Base-by-base conservation (phyloP, 768 basidiomycete genomes). In the Lactifluus echinatus region DNA sequence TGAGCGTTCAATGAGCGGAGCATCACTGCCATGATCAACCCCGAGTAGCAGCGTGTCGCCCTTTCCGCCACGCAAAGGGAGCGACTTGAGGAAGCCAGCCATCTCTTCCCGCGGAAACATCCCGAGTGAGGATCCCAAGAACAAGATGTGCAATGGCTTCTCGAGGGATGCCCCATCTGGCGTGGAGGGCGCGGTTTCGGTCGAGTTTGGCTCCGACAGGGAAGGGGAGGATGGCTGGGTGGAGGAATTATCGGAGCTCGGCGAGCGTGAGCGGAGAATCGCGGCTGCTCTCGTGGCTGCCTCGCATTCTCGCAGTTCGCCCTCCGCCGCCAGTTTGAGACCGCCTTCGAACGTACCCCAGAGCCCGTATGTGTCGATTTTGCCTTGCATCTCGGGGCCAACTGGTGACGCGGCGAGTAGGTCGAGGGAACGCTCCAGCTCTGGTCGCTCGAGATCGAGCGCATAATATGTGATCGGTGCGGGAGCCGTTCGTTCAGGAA, bases 311-410 rank as follows among this genome's bases (percentile, higher is more conserved):
- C 73, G 66, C 23, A 89, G 70, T 15, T 82, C 85, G 8, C 86
- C 85, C 43, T 82, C 75, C 40, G 80, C 72, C 54, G 93, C 77
- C 66, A 87, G 93, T 57, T 84, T 84, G 42, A 98, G 74, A 1
- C 94, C 93, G 26, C 87, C 86, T 48, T 95, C 84, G 69, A 92
- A 98, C 3, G 92, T 95, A 21, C 91, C 95, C 69, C 89, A 90
- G 63, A 97, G 78, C 21, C 94, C 96, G 55, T 84, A 85, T 37
- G 83, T 84, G 2, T 80, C 74, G 34, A 98, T 83, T 65, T 89
- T 92, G 48, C 85, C 89, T 26, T 73, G 60, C 2, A 93, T 75
- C 33, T 75, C 69, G 10, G 72, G 63, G 23, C 91, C 90, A 31
- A 87, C 72, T 8, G 80, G 77, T 11, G 87, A 88, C 14, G 67